Evolutionary conservation across 176 grass and related monocot genomes (phyloP).

Genomic region (Coix lacrymajobi): DNA sequence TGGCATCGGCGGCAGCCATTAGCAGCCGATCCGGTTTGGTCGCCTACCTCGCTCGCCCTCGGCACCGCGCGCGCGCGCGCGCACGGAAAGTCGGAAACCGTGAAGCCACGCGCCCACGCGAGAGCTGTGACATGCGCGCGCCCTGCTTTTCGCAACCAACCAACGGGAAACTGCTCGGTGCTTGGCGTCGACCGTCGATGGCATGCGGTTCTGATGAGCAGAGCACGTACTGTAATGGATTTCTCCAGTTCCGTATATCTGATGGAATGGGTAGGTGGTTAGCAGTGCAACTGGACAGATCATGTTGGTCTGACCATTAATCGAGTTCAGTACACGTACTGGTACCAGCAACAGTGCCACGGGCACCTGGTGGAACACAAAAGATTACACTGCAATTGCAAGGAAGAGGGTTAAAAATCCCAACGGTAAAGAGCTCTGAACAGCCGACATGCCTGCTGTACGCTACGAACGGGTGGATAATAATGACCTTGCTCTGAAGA

Average conservation of each 20-base stretch:
- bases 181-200: neutral
- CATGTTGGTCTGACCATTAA: slow-evolving; percentile 37
- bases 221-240: neutral
- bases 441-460: neutral
- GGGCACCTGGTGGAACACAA: neutral
- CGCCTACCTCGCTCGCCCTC: neutral
- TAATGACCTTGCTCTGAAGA: neutral
- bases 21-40: slow-evolving; percentile 25
- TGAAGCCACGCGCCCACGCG: neutral
- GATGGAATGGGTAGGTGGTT: slow-evolving; percentile 8
- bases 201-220: neutral
- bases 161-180: slow-evolving; percentile 7
- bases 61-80: neutral
- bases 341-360: neutral
- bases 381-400: neutral
- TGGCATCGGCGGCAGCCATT: slow-evolving; percentile 19
- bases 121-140: neutral
- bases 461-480: neutral
- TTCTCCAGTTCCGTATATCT: neutral
- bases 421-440: neutral
- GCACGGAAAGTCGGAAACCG: too few relatives aligned
- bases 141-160: slow-evolving; percentile 33
- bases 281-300: slow-evolving; percentile 1
- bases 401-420: neutral
- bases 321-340: slow-evolving; percentile 1